phyloP scores from a whole-genome alignment of 2,329 filamentous ascomycete species.

The Cadophora luteo-olivacea region DNA sequence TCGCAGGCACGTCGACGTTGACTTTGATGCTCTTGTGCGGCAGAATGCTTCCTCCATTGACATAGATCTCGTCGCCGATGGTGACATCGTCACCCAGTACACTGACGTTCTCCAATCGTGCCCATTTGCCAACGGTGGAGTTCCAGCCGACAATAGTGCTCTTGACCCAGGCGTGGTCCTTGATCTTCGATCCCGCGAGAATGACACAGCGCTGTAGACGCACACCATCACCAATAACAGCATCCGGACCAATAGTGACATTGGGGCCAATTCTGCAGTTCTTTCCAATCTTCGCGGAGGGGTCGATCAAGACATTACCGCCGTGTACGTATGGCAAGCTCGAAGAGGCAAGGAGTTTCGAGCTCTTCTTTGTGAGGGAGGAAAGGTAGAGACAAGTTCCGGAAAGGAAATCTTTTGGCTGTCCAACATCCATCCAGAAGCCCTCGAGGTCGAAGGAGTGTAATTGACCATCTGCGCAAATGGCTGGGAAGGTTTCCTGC shows the following conservation, averaged over 20 bases:
- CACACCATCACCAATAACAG: slow-evolving; percentile 92
- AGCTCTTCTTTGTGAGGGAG: slow-evolving; percentile 87
- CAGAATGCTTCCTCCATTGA: slow-evolving; percentile 93
- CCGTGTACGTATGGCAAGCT: slow-evolving; percentile 84
- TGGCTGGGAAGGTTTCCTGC: slow-evolving; percentile 97
- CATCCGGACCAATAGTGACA: slow-evolving; percentile 92
- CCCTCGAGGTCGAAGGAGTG: slow-evolving; percentile 97
- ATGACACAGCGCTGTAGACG: slow-evolving; percentile 92
- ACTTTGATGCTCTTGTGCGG: slow-evolving; percentile 99
- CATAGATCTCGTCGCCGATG: slow-evolving; percentile 97
- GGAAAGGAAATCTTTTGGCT: slow-evolving; percentile 97
- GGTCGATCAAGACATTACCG: slow-evolving; percentile 95
- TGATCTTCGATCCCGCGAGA: slow-evolving; percentile 88
- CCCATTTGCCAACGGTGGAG: slow-evolving; percentile 94
- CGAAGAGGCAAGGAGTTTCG: slow-evolving; percentile 78
- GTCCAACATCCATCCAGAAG: slow-evolving; percentile 99
- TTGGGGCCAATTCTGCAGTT: slow-evolving; percentile 98
- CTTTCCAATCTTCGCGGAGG: slow-evolving; percentile 93
- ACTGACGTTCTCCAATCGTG: slow-evolving; percentile 95
- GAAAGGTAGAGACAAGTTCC: slow-evolving; percentile 97
- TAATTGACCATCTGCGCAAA: slow-evolving; percentile 86
- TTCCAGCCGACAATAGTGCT: slow-evolving; percentile 99
- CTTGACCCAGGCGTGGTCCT: slow-evolving; percentile 99
- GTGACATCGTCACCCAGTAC: slow-evolving; percentile 97
- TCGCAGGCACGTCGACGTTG: slow-evolving; percentile 84